Base-by-base conservation (phyloP, 768 basidiomycete genomes). In the Leccinum uliginosum region DNA sequence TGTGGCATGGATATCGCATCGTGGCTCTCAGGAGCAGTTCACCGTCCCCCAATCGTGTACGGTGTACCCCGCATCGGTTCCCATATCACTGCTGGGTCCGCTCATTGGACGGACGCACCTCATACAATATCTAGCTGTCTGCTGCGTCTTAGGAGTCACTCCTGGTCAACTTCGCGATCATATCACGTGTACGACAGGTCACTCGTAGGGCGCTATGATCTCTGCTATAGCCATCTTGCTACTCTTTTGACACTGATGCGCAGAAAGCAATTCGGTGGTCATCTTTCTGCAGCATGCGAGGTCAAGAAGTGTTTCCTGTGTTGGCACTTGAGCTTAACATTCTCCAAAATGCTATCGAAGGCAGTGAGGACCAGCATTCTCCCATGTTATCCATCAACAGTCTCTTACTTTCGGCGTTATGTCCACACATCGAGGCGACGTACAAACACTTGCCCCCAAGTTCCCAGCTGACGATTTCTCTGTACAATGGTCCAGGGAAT, bases 71-170 rank as follows among this genome's bases (percentile, higher is more conserved):
- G 94, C 93, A 10, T 94, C 94, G 4, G 83, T 97, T 57, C 94
- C 97, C 27, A 74, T 98, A 62, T 98, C 97, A 1, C 84, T 97
- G 24, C 24, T 26, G 24, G 24, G 24, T 67, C 96, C 96, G 29
- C 83, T 99, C 62, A 98, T 99, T 68, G 96, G 95, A 46, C 81
- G 98, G 54, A 96, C 95, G 1, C 97, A 98, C 69, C 88, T 98
- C 68, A 83, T 86, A 7, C 97, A 98, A 68, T 99, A 97, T 71
- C 80, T 97, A 59, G 78, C 89, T 47, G 81, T 87, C 6, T 89
- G 87, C 69, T 86, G 84, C 53, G 85, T 91, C 55, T 77, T 85
- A 21, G 83, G 85, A 55, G 73, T 92, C 43, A 84, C 83, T 8
- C 93, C 93, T 0, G 91, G 86, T 10, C 83, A 95, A 66, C 80